Evolutionary conservation across 371 early-diverging fungal species (phyloP), one percentile per base, ranked within the genome.

Genomic region (Mucor saturninus): DNA sequence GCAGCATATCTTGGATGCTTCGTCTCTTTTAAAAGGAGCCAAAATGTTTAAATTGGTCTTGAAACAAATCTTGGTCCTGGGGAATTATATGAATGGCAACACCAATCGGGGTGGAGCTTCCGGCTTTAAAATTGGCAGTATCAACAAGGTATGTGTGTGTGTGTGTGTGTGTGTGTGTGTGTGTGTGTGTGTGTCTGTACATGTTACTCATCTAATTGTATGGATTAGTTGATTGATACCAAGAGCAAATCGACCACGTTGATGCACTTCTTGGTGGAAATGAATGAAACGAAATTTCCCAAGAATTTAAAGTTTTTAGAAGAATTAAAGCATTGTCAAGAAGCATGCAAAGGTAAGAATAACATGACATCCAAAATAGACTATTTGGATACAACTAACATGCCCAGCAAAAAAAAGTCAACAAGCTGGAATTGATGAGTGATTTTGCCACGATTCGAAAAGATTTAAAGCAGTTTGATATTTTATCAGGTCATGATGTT

Each of bases 11-110:
- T 62, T 80, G 13, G 67, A 72, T 9, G 88, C 89, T 4, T 83
- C 88, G 0, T 61, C 67, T n/a, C 61, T 72, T 1, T 54, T 89
- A n/a, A 72, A 71, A 15, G 71, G 82, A 5, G 76, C 79, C 3
- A 79, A 83, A 32, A 53, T 54, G 21, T 86, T 88, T 59, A 71
- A 77, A 4, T 67, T 80, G 28, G 48, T 88, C 2, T 74, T 86
- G 6, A 78, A 92, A 79, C 70, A 95, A 52, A 89, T 97, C 37
- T 70, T 97, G 54, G 81, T 91, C 8, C 73, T 96, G 15, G 96
- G 97, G 43, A 97, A 97, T 71, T 95, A 83, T 69, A 90, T 97
- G 91, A 97, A 97, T 75, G 92, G 93, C 5, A 85, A 90, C 10
- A 87, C 91, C 0, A 89, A 88, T 69, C 87, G 92, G 50, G 96